phyloP scores from a whole-genome alignment of 2,329 filamentous ascomycete species.

The Pseudogymnoascus sp. region DNA sequence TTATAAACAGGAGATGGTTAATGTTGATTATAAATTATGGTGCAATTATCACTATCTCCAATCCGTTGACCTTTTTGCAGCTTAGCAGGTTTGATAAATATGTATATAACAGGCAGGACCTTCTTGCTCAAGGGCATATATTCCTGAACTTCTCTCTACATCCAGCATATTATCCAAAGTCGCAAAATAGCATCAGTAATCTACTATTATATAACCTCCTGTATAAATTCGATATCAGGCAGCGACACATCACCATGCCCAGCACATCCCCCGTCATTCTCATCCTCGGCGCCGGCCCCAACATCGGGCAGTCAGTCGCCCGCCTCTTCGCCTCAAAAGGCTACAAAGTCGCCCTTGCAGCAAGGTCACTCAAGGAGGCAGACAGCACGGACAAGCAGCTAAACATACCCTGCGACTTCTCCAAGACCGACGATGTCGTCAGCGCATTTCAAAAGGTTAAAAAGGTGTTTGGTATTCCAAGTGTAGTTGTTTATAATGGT shows the following conservation, averaged over 20 bases:
- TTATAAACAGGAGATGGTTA: too few species aligned
- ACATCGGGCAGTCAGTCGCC: constrained; percentile 31
- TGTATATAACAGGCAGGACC: too few species aligned
- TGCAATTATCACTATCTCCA: too few species aligned
- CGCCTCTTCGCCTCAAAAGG: constrained; percentile 33
- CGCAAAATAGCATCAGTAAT: too few species aligned
- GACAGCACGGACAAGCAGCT: constrained; percentile 26
- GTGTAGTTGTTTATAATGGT: constrained; percentile 39
- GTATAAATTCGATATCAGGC: too few species aligned
- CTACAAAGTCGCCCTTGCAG: constrained; percentile 36
- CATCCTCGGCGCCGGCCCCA: constrained; percentile 37
- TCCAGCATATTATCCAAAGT: too few species aligned
- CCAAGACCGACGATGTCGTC: constrained; percentile 29
- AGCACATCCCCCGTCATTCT: constrained; percentile 23
- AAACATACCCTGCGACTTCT: constrained; percentile 32
- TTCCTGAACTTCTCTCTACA: too few species aligned
- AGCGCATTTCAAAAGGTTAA: constrained; percentile 35
- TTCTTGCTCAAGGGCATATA: too few species aligned
- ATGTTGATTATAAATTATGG: too few species aligned
- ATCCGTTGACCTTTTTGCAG: too few species aligned
- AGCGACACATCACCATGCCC: neutral
- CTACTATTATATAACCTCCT: too few species aligned
- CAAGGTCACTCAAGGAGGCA: constrained; percentile 25
- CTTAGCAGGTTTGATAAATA: too few species aligned
- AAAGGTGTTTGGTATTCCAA: constrained; percentile 28